A percentile compares a stretch with the other conserved stretches of the same genome.
phyloP scores from a whole-genome alignment of 1,284 basidiomycete species.

The Papiliotrema flavescens region DNA sequence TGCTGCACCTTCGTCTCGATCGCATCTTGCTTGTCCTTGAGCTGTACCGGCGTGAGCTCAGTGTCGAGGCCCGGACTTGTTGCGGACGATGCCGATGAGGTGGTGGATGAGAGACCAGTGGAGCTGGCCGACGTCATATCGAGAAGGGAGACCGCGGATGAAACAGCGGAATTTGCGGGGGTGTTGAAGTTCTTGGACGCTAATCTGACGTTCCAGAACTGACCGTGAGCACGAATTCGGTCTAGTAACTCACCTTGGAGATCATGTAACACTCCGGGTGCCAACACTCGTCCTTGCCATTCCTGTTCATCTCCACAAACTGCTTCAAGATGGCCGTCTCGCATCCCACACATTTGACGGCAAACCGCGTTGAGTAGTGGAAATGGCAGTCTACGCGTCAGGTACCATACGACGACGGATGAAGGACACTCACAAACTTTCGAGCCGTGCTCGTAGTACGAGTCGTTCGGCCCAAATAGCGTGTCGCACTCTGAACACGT shows the following conservation, averaged over 20 bases:
- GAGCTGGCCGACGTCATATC: constrained; percentile 33
- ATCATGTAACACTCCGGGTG: constrained; percentile 99
- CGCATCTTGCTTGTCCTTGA: constrained; percentile 85
- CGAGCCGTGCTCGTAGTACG: constrained; percentile 96
- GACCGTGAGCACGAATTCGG: constrained; percentile 6
- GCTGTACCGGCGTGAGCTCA: constrained; percentile 70
- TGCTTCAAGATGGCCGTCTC: constrained; percentile 98
- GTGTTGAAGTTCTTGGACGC: constrained; percentile 61
- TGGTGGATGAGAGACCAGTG: neutral
- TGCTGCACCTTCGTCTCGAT: constrained; percentile 99
- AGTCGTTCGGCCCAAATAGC: constrained; percentile 95
- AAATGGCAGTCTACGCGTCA: constrained; percentile 69
- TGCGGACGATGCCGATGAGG: constrained; percentile 9
- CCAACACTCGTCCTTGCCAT: constrained; percentile 98
- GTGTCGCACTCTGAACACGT: constrained; percentile 96
- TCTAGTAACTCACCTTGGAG: constrained; percentile 69
- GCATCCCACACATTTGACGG: constrained; percentile 97
- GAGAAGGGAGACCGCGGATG: constrained; percentile 42
- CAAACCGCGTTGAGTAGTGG: constrained; percentile 97
- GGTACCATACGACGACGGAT: neutral
- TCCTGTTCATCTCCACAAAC: constrained; percentile 99
- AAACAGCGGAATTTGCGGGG: constrained; percentile 57
- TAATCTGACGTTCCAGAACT: constrained; percentile 99
- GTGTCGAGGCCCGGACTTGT: constrained; percentile 31
- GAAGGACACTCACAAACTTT: constrained; percentile 62